Percentiles rank a stretch among this genome's conserved stretches.
Conservation (phyloP, 2,329 filamentous ascomycete species). For the Neonectria hederae region DNA sequence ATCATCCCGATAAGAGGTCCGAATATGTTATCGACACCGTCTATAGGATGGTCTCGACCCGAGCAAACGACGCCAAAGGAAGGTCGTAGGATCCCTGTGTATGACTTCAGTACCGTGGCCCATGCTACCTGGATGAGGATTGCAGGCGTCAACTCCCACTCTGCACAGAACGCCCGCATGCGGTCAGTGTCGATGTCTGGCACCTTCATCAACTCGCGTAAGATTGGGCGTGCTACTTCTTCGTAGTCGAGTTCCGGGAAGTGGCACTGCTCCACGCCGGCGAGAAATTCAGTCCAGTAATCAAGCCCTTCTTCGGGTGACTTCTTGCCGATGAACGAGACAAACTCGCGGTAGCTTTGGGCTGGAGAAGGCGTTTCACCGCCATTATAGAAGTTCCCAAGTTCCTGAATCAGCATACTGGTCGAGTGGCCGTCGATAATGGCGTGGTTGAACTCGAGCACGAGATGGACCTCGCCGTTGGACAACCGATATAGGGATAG, state of each 20-base stretch:
- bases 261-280: conserved; percentile 20
- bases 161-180: conserved; percentile 49
- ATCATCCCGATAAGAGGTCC: conserved; percentile 66
- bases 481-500: conserved; percentile 25
- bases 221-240: background rate
- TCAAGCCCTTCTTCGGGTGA: background rate
- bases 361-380: no score
- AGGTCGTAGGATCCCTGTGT: conserved; percentile 57
- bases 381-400: conserved; percentile 40
- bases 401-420: conserved; percentile 42
- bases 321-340: conserved; percentile 10
- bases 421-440: conserved; percentile 45
- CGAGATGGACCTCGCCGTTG: conserved; percentile 21
- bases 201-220: conserved; percentile 20
- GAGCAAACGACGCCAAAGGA: conserved; percentile 65
- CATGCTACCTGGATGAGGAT: conserved; percentile 62
- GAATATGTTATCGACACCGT: conserved; percentile 57
- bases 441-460: conserved; percentile 47
- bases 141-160: conserved; percentile 56
- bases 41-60: conserved; percentile 61
- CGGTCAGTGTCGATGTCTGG: conserved; percentile 18
- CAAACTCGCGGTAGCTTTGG: conserved; percentile 2
- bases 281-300: conserved; percentile 3
- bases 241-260: conserved; percentile 4
- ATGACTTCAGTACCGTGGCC: conserved; percentile 59